Evolutionary conservation across 495 filamentous ascomycete genomes (phyloP).

Genomic region (Aspergillus coremiiformis): DNA sequence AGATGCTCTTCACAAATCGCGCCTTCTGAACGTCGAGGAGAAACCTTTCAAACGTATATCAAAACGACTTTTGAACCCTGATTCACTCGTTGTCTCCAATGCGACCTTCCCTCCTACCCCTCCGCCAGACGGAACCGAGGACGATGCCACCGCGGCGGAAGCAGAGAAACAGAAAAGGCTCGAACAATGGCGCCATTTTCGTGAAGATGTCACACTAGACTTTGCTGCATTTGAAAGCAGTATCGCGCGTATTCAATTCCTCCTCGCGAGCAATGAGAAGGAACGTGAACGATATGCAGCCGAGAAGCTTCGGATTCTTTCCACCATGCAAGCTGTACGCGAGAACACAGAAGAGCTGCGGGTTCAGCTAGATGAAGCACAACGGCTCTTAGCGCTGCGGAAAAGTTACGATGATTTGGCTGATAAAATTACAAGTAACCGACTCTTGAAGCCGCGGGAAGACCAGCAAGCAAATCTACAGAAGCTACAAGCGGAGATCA

Average conservation of each 20-base stretch:
- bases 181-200: conserved; percentile 52
- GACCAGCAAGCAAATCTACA: conserved; percentile 73
- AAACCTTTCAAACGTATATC: conserved; percentile 87
- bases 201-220: conserved; percentile 80
- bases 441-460: conserved; percentile 67
- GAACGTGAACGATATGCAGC: conserved; percentile 82
- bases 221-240: conserved; percentile 84
- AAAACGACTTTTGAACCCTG: conserved; percentile 63
- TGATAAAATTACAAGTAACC: conserved; percentile 80
- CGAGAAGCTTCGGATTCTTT: conserved; percentile 69
- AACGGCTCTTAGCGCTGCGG: conserved; percentile 64
- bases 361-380: conserved; percentile 65
- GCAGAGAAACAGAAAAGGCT: conserved; percentile 40
- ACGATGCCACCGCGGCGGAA: conserved; percentile 31
- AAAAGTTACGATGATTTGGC: conserved; percentile 80
- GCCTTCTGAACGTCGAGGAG: conserved; percentile 86
- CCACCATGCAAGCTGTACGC: conserved; percentile 66
- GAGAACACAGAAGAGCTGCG: conserved; percentile 67
- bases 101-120: conserved; percentile 58
- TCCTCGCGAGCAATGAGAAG: conserved; percentile 69
- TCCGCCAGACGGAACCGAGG: conserved; percentile 54
- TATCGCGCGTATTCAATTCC: conserved; percentile 81
- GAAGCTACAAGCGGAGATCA: conserved; percentile 81
- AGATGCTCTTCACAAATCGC: conserved; percentile 85
- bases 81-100: conserved; percentile 48